Percentiles rank a stretch among this genome's conserved stretches.
Conservation (phyloP, 306 rosid species). For the Purshia tridentata region DNA sequence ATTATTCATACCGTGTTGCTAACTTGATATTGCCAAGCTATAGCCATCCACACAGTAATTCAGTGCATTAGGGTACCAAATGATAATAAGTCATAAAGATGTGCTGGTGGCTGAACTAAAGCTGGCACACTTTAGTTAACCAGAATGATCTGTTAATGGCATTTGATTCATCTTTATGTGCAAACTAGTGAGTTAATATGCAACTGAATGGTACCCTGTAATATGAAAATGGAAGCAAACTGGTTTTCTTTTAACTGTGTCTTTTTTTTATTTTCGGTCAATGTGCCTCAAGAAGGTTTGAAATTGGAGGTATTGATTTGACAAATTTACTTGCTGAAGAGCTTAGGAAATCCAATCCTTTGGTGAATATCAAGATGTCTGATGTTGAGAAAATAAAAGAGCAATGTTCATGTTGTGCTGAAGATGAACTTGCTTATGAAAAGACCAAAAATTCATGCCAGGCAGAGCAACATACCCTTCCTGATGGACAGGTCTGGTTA, state of each 20-base stretch:
- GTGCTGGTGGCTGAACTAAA: constrained; percentile 2
- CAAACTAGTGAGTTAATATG: neutral
- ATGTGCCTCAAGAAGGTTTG: constrained; percentile 94
- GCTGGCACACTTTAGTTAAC: neutral
- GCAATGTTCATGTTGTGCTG: constrained; percentile 83
- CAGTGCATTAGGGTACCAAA: constrained; percentile 2
- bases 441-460: constrained; percentile 59
- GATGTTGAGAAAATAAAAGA: constrained; percentile 91
- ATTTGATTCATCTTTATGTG: neutral
- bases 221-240: constrained; percentile 13
- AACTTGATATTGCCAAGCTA: neutral
- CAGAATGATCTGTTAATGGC: neutral
- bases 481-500: constrained; percentile 87
- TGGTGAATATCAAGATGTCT: constrained; percentile 59
- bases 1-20: neutral
- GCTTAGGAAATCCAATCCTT: constrained; percentile 79
- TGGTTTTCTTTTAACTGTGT: constrained; percentile 4
- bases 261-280: too few species aligned
- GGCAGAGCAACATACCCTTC: constrained; percentile 79
- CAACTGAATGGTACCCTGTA: constrained; percentile 11
- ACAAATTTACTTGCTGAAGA: constrained; percentile 82
- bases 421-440: constrained; percentile 83
- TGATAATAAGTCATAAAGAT: neutral
- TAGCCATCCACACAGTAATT: neutral
- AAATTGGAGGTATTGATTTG: constrained; percentile 88